Base-by-base conservation (phyloP, 2,329 filamentous ascomycete species). In the Beauveria australis region DNA sequence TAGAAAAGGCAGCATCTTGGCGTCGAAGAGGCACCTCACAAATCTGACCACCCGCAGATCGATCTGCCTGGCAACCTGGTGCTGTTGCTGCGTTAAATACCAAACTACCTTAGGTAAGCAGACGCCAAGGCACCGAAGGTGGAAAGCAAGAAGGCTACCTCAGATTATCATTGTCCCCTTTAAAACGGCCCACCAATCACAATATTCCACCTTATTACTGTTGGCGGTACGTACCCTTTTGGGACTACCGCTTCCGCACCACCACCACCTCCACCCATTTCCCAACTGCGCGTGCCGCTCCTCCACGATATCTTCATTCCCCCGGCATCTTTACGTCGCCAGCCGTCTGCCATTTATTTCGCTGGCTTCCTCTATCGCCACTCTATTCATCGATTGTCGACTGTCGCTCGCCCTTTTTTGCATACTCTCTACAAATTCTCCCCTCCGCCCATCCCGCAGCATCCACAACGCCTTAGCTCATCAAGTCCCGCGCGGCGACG, bases 291-390 rank as follows among this genome's bases (percentile, higher is more conserved):
- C 54, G 54, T 58, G 54, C 56, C 56, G 56, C 57, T 60, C 40
- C 57, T 60, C 48, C 48, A 60, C 49, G 57, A 60, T 53, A 60
- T 53, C 57, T 60, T 60, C 57, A 53, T 22, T 30, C 53, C 52
- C 55, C 53, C 22, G 26, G 30, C 16, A 33, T n/a, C 22, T 19
- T 16, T 18, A 44, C 22, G 24, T 26, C 24, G 37, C 37, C 28
- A 26, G 19, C 52, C 41, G 53, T 22, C 53, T 55, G 53, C 54
- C 54, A 19, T 40, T 48, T 26, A 22, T 43, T 37, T 5, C 8
- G 16, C 47, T 22, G 24, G 24, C 24, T 41, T 7, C 44, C 6
- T 18, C 18, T 24, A 12, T 58, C 44, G 33, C 46, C 37, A 16
- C 18, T 9, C 47, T 26, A 33, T 24, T 14, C 47, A 44, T 59